Percentiles rank a stretch among this genome's conserved stretches.
Conservation (phyloP, 1,284 basidiomycete species). For the Ceratobasidium sp. region DNA sequence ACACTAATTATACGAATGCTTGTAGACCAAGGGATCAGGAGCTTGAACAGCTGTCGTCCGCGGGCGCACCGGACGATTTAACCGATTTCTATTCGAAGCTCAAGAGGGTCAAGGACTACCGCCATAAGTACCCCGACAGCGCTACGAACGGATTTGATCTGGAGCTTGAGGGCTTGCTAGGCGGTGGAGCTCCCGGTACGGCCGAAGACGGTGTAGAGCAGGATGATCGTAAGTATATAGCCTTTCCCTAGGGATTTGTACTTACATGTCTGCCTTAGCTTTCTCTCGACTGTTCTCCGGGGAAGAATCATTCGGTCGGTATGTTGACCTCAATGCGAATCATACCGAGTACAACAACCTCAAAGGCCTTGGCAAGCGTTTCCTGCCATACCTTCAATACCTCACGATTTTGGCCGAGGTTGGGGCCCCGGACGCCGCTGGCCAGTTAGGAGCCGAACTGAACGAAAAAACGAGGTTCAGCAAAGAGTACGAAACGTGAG, state of each 20-base stretch:
- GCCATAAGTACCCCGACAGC: constrained; percentile 93
- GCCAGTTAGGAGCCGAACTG: constrained; percentile 77
- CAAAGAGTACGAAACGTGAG: constrained; percentile 85
- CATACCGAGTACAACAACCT: constrained; percentile 93
- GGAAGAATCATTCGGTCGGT: constrained; percentile 95
- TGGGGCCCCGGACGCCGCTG: constrained; percentile 62
- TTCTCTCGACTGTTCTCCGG: constrained; percentile 93
- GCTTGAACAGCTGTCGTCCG: constrained; percentile 60
- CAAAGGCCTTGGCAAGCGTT: constrained; percentile 80
- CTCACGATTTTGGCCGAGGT: constrained; percentile 78
- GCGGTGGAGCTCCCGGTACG: constrained; percentile 57
- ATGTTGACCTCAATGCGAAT: constrained; percentile 91
- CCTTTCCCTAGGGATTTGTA: constrained; percentile 34
- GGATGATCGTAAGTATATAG: constrained; percentile 77
- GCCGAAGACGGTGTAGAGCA: constrained; percentile 78
- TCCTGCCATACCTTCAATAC: constrained; percentile 88
- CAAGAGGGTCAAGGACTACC: constrained; percentile 94
- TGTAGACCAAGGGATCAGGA: constrained; percentile 54
- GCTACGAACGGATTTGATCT: constrained; percentile 82
- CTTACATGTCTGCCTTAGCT: constrained; percentile 64
- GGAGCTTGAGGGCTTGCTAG: constrained; percentile 81
- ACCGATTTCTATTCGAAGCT: constrained; percentile 95
- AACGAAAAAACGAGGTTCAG: constrained; percentile 77
- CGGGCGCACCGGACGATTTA: constrained; percentile 76
- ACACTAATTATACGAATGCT: background rate